Conservation (phyloP, 305 asterid genomes). For the Nicotiana rustica region DNA sequence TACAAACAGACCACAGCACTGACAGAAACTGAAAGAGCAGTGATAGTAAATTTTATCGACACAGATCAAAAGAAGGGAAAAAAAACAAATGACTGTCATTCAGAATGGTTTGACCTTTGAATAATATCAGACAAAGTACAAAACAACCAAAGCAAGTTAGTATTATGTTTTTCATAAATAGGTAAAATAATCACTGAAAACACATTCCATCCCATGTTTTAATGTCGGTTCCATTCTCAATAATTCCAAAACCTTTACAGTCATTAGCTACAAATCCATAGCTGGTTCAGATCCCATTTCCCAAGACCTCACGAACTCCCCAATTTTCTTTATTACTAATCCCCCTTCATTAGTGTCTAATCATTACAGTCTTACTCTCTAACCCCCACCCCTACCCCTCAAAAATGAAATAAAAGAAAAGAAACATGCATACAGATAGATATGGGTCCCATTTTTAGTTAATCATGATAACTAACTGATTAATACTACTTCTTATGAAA, state of each 20-base stretch:
- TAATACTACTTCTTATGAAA: constrained; percentile 35
- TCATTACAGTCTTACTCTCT: constrained; percentile 44
- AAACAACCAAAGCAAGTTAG: background rate
- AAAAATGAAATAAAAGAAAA: constrained; percentile 5
- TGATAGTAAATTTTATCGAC: background rate
- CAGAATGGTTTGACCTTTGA: constrained; percentile 59
- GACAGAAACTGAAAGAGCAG: background rate
- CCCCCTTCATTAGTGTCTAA: constrained; percentile 43
- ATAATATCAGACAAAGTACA: constrained; percentile 47
- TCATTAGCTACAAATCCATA: constrained; percentile 49
- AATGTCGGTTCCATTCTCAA: constrained; percentile 56
- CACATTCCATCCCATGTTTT: constrained; percentile 69
- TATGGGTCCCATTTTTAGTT: constrained; percentile 50
- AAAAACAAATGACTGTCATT: constrained; percentile 6
- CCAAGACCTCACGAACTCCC: constrained; percentile 60
- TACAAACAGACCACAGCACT: background rate
- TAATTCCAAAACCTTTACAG: constrained; percentile 60
- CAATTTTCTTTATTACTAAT: constrained; percentile 37
- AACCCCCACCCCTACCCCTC: background rate
- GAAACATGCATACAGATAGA: constrained; percentile 49
- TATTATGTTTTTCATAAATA: constrained; percentile 29
- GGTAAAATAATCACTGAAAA: constrained; percentile 37
- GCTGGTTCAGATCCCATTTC: constrained; percentile 50
- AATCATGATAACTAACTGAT: constrained; percentile 53
- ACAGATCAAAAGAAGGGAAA: background rate